Evolutionary conservation across 2,329 filamentous ascomycete species (phyloP), one percentile per base, ranked within the genome.

Genomic region (Aspergillaceae sp.): DNA sequence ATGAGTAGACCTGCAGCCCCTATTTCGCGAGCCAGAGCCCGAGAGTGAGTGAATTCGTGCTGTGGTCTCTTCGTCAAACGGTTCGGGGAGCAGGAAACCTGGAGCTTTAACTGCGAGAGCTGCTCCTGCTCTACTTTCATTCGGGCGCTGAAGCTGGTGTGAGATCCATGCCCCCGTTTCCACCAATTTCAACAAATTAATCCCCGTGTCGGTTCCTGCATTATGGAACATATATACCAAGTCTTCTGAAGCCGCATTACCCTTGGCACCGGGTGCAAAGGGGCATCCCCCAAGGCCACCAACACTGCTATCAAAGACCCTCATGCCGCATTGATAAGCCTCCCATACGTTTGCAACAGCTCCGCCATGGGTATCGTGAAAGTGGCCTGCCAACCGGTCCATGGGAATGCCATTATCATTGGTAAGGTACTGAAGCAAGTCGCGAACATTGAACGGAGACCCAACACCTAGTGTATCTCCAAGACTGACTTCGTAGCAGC

Each of bases 381-480:
- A 91, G 66, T 94, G 88, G 70, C 90, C 81, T 0, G 86, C 86
- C 7, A 94, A 68, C 56, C 86, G 83, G 56, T 82, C 79, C 45
- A 76, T 77, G 19, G 83, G 75, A 11, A 94, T 76, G 0, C 83
- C 84, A 28, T 62, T 52, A 2, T 53, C 40, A 32, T 9, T 8
- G 0, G 56, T 45, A 3, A 72, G 56, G 40, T 64, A 62, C 3
- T 48, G 43, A 6, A 72, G 41, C 2, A 72, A 53, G 4, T 46
- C 51, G 19, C 52, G 56, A 1, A 67, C 64, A 19, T 63, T 56
- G 8, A 47, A 55, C 40, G 61, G 60, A 43, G 87, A 94, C 30
- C 89, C 90, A 78, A 94, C 89, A 11, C 90, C 90, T 0, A 89
- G 91, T 0, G 90, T 96, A 60, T 95, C 90, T 5, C 88, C 89